phyloP scores from a whole-genome alignment of 768 basidiomycete species.

The Mycena venus region DNA sequence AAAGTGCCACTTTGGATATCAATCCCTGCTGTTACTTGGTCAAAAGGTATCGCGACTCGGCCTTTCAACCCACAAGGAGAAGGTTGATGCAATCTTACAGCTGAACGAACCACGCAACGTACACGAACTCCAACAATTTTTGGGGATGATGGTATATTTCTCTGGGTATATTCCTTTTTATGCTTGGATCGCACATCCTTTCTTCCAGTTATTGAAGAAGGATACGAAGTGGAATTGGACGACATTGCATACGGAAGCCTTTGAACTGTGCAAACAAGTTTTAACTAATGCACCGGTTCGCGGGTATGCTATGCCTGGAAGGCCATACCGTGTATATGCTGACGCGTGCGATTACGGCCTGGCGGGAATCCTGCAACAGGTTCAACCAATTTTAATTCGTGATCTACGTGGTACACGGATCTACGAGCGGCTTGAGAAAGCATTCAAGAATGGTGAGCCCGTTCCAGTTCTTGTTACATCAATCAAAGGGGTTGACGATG shows the following conservation, averaged over 20 bases:
- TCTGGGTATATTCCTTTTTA: constrained; percentile 51
- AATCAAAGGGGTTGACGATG: not conserved
- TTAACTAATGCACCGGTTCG: constrained; percentile 46
- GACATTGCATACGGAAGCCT: constrained; percentile 40
- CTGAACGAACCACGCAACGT: constrained; percentile 42
- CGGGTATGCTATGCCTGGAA: constrained; percentile 42
- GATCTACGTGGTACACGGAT: constrained; percentile 42
- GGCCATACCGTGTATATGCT: constrained; percentile 50
- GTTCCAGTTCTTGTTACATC: not conserved
- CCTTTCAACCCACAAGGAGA: constrained; percentile 51
- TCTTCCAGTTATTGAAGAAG: constrained; percentile 49
- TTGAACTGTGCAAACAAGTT: constrained; percentile 41
- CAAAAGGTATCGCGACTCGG: constrained; percentile 55
- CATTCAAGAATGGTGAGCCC: not conserved
- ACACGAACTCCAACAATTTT: constrained; percentile 45
- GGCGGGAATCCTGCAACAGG: constrained; percentile 46
- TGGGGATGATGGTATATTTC: constrained; percentile 55
- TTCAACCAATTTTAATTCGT: constrained; percentile 40
- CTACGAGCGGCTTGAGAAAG: not conserved
- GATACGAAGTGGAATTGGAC: constrained; percentile 37
- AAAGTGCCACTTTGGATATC: constrained; percentile 51
- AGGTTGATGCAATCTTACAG: constrained; percentile 48
- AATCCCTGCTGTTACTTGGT: constrained; percentile 50
- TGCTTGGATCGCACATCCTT: constrained; percentile 45
- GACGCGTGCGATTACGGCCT: constrained; percentile 48